phyloP scores from a whole-genome alignment of 2,329 filamentous ascomycete genomes.

The Penicillium sp. region DNA sequence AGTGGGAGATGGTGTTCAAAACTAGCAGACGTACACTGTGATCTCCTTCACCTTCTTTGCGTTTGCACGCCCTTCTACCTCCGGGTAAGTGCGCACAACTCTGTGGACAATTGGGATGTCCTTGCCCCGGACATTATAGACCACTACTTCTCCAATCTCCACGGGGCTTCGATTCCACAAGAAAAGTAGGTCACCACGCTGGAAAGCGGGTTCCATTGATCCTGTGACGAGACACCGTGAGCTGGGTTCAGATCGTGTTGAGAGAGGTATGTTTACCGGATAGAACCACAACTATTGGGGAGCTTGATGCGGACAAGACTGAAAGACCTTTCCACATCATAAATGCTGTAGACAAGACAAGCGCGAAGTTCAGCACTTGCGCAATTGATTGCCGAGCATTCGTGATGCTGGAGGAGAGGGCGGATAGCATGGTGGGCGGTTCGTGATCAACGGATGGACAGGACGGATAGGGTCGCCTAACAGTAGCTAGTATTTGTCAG shows the following conservation, averaged over 20 bases:
- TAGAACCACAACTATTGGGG: constrained; percentile 65
- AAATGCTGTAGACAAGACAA: constrained; percentile 70
- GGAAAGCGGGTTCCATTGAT: constrained; percentile 68
- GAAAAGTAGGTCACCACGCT: constrained; percentile 63
- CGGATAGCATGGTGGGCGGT: constrained; percentile 62
- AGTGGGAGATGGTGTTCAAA: not conserved
- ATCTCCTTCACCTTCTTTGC: constrained; percentile 38
- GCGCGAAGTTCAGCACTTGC: constrained; percentile 84
- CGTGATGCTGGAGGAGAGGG: constrained; percentile 55
- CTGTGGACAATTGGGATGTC: constrained; percentile 97
- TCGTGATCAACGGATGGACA: constrained; percentile 2
- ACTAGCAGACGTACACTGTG: constrained; percentile 27
- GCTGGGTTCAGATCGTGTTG: not conserved
- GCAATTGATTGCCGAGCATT: constrained; percentile 78
- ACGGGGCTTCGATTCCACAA: constrained; percentile 62
- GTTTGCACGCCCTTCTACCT: constrained; percentile 36
- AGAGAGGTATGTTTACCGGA: constrained; percentile 45
- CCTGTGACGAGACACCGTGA: not conserved
- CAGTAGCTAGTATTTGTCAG: not conserved
- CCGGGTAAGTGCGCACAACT: constrained; percentile 68
- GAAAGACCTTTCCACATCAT: constrained; percentile 75
- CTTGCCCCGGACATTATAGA: constrained; percentile 61
- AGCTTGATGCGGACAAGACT: constrained; percentile 70
- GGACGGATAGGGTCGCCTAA: constrained; percentile 1
- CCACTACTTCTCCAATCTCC: constrained; percentile 70